Conservation (phyloP, 371 early-diverging fungal genomes). For the Circinella minor region DNA sequence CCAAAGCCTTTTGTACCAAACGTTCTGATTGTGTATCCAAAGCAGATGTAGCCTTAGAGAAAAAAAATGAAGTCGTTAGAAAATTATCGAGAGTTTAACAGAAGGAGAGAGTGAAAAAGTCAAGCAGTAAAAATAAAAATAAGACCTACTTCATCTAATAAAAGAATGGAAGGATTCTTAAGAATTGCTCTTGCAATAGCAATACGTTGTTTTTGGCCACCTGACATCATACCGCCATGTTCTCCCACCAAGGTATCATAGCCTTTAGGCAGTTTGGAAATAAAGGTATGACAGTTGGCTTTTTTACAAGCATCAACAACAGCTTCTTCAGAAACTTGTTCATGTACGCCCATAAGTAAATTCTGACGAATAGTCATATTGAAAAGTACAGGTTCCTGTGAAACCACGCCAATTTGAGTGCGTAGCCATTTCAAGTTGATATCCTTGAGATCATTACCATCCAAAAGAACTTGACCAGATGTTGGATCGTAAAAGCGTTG, state of each 20-base stretch:
- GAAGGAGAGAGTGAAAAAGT: too few species aligned
- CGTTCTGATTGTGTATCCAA: constrained; percentile 80
- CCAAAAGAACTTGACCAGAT: constrained; percentile 65
- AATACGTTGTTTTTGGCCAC: constrained; percentile 68
- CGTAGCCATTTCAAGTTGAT: constrained; percentile 75
- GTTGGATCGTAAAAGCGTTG: constrained; percentile 88
- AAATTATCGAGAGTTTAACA: too few species aligned
- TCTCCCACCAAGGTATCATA: constrained; percentile 76
- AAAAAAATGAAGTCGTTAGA: too few species aligned
- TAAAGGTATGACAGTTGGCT: constrained; percentile 78
- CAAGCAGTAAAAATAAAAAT: background rate
- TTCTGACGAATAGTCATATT: constrained; percentile 80
- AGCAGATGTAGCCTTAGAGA: constrained; percentile 71
- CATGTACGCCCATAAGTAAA: constrained; percentile 62
- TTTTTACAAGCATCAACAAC: constrained; percentile 59
- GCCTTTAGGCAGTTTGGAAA: constrained; percentile 69
- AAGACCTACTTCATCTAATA: background rate
- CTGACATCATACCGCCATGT: constrained; percentile 72
- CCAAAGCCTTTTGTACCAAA: constrained; percentile 76
- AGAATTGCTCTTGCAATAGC: constrained; percentile 45
- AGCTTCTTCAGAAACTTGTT: constrained; percentile 49
- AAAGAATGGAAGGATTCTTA: constrained; percentile 34
- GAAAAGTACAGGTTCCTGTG: constrained; percentile 88
- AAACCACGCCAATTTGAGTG: constrained; percentile 80
- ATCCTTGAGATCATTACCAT: constrained; percentile 68